Percentiles rank a stretch among this genome's conserved stretches.
Conservation (phyloP, 2,329 filamentous ascomycete species). For the Helotiales sp. region DNA sequence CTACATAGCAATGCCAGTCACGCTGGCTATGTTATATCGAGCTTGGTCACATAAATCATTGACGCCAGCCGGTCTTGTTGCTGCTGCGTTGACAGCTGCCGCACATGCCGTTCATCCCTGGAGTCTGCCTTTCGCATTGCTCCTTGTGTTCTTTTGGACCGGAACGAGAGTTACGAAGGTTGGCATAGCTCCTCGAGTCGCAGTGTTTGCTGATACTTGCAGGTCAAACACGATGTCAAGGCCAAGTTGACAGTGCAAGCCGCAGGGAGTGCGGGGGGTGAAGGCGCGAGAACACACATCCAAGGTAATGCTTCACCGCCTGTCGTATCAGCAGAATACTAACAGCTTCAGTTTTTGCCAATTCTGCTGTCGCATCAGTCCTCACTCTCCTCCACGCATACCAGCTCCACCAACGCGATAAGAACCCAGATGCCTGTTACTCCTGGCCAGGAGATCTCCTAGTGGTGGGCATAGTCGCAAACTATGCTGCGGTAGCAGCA, state of each 20-base stretch:
- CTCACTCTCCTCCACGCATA: constrained; percentile 59
- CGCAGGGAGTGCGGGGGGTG: constrained; percentile 71
- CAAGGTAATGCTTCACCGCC: constrained; percentile 55
- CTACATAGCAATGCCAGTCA: constrained; percentile 57
- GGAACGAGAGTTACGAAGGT: constrained; percentile 85
- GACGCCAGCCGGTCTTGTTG: constrained; percentile 72
- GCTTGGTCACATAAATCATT: constrained; percentile 74
- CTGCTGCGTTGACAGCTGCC: constrained; percentile 70
- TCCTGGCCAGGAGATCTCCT: constrained; percentile 63
- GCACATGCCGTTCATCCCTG: constrained; percentile 91
- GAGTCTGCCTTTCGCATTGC: constrained; percentile 83
- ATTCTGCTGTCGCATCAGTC: constrained; percentile 77
- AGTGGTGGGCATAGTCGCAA: constrained; percentile 67
- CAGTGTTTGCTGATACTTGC: constrained; percentile 22
- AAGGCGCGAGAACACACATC: constrained; percentile 79
- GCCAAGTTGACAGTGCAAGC: constrained; percentile 76
- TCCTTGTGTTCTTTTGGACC: constrained; percentile 82
- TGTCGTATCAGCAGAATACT: constrained; percentile 4
- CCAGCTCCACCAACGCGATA: constrained; percentile 53
- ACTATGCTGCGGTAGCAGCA: constrained; percentile 88
- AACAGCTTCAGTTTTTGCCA: constrained; percentile 66
- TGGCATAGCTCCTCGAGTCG: constrained; percentile 16
- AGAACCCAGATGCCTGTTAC: constrained; percentile 46
- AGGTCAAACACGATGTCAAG: constrained; percentile 89
- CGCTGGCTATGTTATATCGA: constrained; percentile 61